These are phyloP conservation scores for Colletotrichum cordylinicola DNA, from an alignment of 2,329 filamentous ascomycete genomes.

Conservation along the genomic window DNA sequence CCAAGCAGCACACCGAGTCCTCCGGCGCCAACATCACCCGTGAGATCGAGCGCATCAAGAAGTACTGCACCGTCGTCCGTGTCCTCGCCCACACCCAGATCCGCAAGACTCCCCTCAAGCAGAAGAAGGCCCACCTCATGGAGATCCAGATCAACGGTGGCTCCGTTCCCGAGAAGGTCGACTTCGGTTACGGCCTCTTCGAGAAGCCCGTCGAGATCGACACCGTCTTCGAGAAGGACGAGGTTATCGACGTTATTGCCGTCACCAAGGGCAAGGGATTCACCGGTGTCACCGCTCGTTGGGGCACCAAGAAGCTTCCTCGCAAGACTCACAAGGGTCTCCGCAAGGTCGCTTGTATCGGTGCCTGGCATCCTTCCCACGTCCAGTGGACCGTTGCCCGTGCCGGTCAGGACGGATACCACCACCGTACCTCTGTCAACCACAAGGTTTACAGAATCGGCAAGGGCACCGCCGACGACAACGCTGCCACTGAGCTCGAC, in stretches of 20 bases:
- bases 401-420: slow-evolving; percentile 99
- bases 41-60: slow-evolving; percentile 99
- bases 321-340: slow-evolving; percentile 99
- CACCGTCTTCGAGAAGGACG: slow-evolving; percentile 97
- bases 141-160: slow-evolving; percentile 99
- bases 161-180: slow-evolving; percentile 93
- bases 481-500: slow-evolving; percentile 93
- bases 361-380: slow-evolving; percentile 99
- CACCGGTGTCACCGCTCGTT: slow-evolving; percentile 95
- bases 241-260: slow-evolving; percentile 99
- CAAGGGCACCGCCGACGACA: slow-evolving; percentile 88
- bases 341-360: slow-evolving; percentile 99
- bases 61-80: slow-evolving; percentile 99
- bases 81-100: slow-evolving; percentile 99
- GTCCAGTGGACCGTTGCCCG: slow-evolving; percentile 99
- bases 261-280: slow-evolving; percentile 99
- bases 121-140: slow-evolving; percentile 99
- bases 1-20: slow-evolving; percentile 99
- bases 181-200: slow-evolving; percentile 93
- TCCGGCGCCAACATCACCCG: slow-evolving; percentile 89
- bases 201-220: slow-evolving; percentile 97
- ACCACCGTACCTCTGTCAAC: slow-evolving; percentile 99
- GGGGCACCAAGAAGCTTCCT: slow-evolving; percentile 99
- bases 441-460: slow-evolving; percentile 99
- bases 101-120: slow-evolving; percentile 98